Evolutionary conservation across 139 green algal species (phyloP), one percentile per base, ranked within the genome.

Genomic region (Coelastrella sp.): DNA sequence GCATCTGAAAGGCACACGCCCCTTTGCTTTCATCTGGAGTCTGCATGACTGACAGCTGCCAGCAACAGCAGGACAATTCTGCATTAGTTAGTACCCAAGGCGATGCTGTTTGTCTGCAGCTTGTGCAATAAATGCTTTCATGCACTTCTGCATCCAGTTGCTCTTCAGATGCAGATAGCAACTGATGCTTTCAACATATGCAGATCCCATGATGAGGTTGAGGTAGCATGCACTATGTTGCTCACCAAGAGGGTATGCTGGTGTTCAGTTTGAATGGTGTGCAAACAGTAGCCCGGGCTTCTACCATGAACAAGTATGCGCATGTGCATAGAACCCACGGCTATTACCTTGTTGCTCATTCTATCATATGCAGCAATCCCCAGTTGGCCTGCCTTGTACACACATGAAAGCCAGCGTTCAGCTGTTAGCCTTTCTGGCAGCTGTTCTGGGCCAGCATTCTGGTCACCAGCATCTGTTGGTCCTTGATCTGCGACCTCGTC

Each of bases 41-140:
- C 50, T 90, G 87, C 87, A 88, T 48, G 2, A 86, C 62, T n/a
- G 68, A 84, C n/a, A 88, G 37, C 87, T 90, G 81, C 81, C 62
- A 40, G 62, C 62, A 66, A 27, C n/a, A 9, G 57, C 57, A 66
- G 9, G 57, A 34, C 17, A 32, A 11, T 19, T 15, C 19, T 2
- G 57, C 19, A 11, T 66, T 15, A 8, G 15, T 6, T 6, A 66
- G 23, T 6, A n/a, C 21, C 23, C n/a, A n/a, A n/a, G n/a, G n/a
- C n/a, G n/a, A n/a, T n/a, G n/a, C n/a, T n/a, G n/a, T n/a, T n/a
- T n/a, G 57, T 66, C 21, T 11, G 57, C 19, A 66, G 57, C 19
- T 27, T 21, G 13, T 66, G 3, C 23, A 30, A n/a, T n/a, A n/a
- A n/a, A n/a, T n/a, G n/a, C n/a, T n/a, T n/a, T n/a, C n/a, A n/a